Evolutionary conservation across 345 rosid species (phyloP).

Genomic region (Lepidium aucheri): DNA sequence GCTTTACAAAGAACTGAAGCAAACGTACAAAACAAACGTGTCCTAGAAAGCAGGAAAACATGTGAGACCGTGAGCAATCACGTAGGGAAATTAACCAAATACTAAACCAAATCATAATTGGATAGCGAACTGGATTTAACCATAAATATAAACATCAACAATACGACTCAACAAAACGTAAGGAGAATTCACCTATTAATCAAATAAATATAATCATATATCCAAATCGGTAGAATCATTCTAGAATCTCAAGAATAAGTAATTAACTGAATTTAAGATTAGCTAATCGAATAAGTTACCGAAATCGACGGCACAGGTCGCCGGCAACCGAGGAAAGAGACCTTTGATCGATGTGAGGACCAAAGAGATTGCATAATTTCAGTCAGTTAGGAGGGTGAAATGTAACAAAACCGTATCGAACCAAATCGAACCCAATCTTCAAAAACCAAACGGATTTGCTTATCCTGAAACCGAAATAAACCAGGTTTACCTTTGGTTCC

Average conservation of each 20-base stretch:
- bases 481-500: background rate
- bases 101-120: too few relatives aligned
- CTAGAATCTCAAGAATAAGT: background rate
- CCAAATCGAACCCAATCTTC: background rate
- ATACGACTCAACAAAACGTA: background rate
- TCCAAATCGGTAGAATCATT: background rate
- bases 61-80: too few relatives aligned
- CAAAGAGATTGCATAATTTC: background rate
- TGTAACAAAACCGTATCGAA: background rate
- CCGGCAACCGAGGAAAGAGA: background rate
- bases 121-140: too few relatives aligned
- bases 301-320: background rate
- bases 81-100: too few relatives aligned
- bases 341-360: background rate
- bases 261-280: background rate
- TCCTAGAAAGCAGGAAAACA: too few relatives aligned
- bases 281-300: background rate
- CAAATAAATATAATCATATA: background rate
- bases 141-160: too few relatives aligned
- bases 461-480: background rate
- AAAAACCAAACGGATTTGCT: background rate
- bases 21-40: too few relatives aligned
- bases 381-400: background rate
- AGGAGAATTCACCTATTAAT: background rate
- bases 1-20: too few relatives aligned